These are phyloP conservation scores for Harringtonia aguacate DNA, from an alignment of 2,329 filamentous ascomycete genomes.

Conservation along the genomic window DNA sequence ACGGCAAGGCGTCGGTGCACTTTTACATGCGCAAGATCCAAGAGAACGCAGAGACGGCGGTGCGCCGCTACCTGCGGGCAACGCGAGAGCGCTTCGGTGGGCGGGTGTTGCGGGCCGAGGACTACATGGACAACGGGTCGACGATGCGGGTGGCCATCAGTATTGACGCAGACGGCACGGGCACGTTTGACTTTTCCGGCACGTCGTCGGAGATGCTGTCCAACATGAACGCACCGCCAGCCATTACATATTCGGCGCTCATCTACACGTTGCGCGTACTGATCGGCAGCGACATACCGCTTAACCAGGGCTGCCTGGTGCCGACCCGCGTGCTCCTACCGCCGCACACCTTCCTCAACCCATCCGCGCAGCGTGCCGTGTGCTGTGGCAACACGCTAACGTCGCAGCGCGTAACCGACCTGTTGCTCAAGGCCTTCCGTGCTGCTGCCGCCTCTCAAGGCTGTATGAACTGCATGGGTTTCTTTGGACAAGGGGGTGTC, in stretches of 20 bases:
- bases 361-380: slow-evolving; percentile 65
- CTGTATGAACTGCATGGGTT: slow-evolving; percentile 75
- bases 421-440: slow-evolving; percentile 67
- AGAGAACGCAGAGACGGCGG: slow-evolving; percentile 64
- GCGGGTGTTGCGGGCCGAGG: slow-evolving; percentile 57
- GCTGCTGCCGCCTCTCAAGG: slow-evolving; percentile 71
- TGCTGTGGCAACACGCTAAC: slow-evolving; percentile 77
- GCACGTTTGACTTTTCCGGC: slow-evolving; percentile 65
- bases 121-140: slow-evolving; percentile 83
- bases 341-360: slow-evolving; percentile 59
- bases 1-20: slow-evolving; percentile 63
- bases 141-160: slow-evolving; percentile 64
- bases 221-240: slow-evolving; percentile 67
- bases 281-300: slow-evolving; percentile 69
- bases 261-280: slow-evolving; percentile 76
- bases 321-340: slow-evolving; percentile 68
- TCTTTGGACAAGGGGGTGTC: slow-evolving; percentile 51
- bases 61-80: slow-evolving; percentile 60
- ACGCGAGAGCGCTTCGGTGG: slow-evolving; percentile 53
- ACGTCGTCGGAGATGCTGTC: slow-evolving; percentile 65
- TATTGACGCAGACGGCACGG: slow-evolving; percentile 66
- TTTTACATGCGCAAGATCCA: slow-evolving; percentile 80
- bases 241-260: slow-evolving; percentile 67
- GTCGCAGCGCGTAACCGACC: slow-evolving; percentile 70
- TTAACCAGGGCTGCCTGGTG: slow-evolving; percentile 74